Evolutionary conservation across 1,139 yeast species (phyloP), one percentile per base, ranked within the genome.

Genomic region (Geotrichum reessii): DNA sequence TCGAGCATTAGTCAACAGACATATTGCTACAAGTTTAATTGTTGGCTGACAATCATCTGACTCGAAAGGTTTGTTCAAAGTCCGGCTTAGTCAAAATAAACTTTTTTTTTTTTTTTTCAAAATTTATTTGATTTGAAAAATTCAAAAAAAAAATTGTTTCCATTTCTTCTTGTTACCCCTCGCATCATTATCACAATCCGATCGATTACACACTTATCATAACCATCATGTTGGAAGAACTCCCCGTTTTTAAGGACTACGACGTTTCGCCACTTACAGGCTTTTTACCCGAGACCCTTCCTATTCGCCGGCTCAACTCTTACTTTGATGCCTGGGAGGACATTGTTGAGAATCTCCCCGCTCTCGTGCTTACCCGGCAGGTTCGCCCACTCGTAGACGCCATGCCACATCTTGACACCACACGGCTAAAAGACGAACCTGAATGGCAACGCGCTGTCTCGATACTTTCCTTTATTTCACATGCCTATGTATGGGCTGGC

Each of bases 401-500:
- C 42, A 66, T 90, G 65, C 87, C 89, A 0, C 62, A 77, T 0
- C 75, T 90, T 51, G 67, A 78, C 1, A 77, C 81, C 0, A 78
- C 75, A 3, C 65, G 73, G 9, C 76, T 90, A 42, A 64, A 65
- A 2, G 62, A 72, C 0, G 78, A 72, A 48, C 75, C 77, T 22
- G 85, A 90, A 65, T 78, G 80, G 69, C 81, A 95, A 68, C 79
- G 97, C 64, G 96, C 97, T 0, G 88, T 87, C 71, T 84, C 87
- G 22, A 76, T 89, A 2, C 76, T 92, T 33, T 85, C 93, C 11
- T 91, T 91, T 67, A 72, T 92, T 58, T 81, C 89, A 7, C 96
- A 92, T 71, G 96, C 95, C 0, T 92, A 92, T 69, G 84, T 92
- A 24, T 92, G 98, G 98, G 82, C 83, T 33, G 85, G 84, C 50